Evolutionary conservation across 345 rosid species (phyloP).

Genomic region (Moringa oleifera): DNA sequence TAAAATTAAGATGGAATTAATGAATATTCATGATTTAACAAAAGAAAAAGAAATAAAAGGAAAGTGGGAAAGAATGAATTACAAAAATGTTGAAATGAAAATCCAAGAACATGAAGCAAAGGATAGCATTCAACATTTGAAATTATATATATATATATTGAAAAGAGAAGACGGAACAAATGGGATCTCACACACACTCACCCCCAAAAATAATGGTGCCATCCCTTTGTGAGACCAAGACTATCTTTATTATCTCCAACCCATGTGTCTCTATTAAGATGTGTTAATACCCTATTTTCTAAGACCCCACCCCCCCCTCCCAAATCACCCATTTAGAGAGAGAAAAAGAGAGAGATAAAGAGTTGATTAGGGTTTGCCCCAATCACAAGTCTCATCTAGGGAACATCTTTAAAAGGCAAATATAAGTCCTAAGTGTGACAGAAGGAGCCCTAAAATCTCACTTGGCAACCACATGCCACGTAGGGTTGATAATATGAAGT

Average conservation of each 20-base stretch:
- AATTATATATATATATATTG: too few species aligned
- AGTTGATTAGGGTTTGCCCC: conserved; percentile 22
- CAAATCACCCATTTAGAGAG: too few species aligned
- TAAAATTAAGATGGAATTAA: too few species aligned
- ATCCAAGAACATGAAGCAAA: too few species aligned
- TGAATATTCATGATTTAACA: too few species aligned
- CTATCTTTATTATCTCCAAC: conserved; percentile 17
- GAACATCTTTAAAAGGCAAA: conserved; percentile 6
- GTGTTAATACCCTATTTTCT: conserved; percentile 23
- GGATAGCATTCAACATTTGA: too few species aligned
- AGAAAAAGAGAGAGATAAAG: too few species aligned
- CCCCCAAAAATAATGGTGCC: conserved; percentile 42
- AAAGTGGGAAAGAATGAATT: too few species aligned
- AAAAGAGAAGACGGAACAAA: conserved; percentile 24
- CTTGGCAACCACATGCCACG: conserved; percentile 11
- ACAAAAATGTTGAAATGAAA: too few species aligned
- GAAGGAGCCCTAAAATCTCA: conserved; percentile 6
- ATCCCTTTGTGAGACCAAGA: conserved; percentile 44
- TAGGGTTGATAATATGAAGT: too few species aligned
- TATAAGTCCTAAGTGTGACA: conserved; percentile 1
- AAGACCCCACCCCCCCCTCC: conserved; percentile 15
- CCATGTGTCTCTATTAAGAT: conserved; percentile 32
- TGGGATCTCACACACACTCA: conserved; percentile 11
- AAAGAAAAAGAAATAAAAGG: too few species aligned
- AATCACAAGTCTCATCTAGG: conserved; percentile 35